phyloP scores from a whole-genome alignment of 2,329 filamentous ascomycete species.

The Talaromyces albobiverticillius region DNA sequence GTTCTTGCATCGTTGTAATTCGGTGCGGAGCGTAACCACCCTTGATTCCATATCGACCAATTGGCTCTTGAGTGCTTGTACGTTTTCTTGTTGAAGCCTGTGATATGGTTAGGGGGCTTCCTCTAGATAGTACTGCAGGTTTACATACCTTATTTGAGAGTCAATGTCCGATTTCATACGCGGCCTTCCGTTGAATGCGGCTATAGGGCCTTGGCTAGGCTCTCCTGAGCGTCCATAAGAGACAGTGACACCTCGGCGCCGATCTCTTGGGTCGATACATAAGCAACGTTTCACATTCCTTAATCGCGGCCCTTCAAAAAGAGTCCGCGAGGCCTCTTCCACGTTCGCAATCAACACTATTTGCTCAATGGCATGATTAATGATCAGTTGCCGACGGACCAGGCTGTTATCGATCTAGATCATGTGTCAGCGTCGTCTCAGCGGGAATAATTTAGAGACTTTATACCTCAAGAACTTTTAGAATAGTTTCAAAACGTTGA shows the following conservation, averaged over 20 bases:
- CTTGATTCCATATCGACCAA: conserved; percentile 52
- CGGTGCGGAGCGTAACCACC: conserved; percentile 47
- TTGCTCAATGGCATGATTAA: conserved; percentile 79
- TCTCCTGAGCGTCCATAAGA: conserved; percentile 49
- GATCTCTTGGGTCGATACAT: conserved; percentile 62
- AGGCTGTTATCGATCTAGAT: conserved; percentile 70
- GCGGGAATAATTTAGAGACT: conserved; percentile 14
- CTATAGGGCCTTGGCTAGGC: conserved; percentile 52
- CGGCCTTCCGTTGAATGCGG: conserved; percentile 52
- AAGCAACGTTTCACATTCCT: conserved; percentile 69
- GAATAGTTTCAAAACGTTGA: conserved; percentile 67
- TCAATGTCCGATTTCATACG: conserved; percentile 80
- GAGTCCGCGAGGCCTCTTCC: conserved; percentile 63
- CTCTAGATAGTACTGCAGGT: not conserved
- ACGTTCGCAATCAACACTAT: conserved; percentile 71
- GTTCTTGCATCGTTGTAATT: conserved; percentile 49
- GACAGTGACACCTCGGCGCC: conserved; percentile 60
- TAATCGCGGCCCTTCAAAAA: conserved; percentile 62
- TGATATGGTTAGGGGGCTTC: conserved; percentile 6
- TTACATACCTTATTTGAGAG: conserved; percentile 57
- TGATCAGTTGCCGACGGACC: conserved; percentile 78
- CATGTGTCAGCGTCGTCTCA: not conserved
- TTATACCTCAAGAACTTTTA: conserved; percentile 66
- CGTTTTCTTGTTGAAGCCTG: conserved; percentile 45
- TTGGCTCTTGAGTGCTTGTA: conserved; percentile 56